phyloP scores from a whole-genome alignment of 176 grass and related monocot genomes.

The Thalia dealbata region DNA sequence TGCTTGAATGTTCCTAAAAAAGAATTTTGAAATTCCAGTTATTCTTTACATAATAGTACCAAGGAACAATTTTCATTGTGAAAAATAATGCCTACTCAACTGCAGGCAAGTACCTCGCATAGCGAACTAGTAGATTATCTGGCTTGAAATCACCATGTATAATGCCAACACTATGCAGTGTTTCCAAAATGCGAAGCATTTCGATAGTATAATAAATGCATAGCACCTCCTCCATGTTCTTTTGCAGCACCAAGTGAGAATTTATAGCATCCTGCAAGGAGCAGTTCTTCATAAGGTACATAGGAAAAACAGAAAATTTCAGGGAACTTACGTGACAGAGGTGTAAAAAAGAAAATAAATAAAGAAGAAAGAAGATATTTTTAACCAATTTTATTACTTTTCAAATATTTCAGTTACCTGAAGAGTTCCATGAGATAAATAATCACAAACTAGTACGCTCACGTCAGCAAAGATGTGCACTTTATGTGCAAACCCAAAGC shows the following conservation, averaged over 20 bases:
- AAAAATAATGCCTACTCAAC: background rate
- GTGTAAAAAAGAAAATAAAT: constrained; percentile 14
- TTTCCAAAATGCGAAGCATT: constrained; percentile 76
- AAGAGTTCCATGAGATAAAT: constrained; percentile 72
- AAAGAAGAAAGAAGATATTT: background rate
- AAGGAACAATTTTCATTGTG: background rate
- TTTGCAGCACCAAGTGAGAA: constrained; percentile 37
- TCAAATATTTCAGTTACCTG: constrained; percentile 42
- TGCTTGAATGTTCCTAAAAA: no score
- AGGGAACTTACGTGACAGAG: background rate
- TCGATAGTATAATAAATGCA: constrained; percentile 95
- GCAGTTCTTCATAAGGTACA: background rate
- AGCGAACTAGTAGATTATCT: constrained; percentile 82
- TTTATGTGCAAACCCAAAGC: constrained; percentile 59
- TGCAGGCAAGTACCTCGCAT: constrained; percentile 47
- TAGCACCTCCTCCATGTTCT: constrained; percentile 68
- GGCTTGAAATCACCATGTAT: constrained; percentile 94
- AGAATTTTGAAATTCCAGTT: no score
- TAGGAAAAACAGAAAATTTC: background rate
- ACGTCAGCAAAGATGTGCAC: constrained; percentile 65
- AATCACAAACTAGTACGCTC: constrained; percentile 74
- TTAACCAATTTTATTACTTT: constrained; percentile 3
- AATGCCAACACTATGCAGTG: constrained; percentile 62
- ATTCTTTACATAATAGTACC: no score
- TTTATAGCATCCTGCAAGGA: constrained; percentile 80